These are phyloP conservation scores for Aspergillus sp. DNA, from an alignment of 2,329 filamentous ascomycete species.

Conservation along the genomic window DNA sequence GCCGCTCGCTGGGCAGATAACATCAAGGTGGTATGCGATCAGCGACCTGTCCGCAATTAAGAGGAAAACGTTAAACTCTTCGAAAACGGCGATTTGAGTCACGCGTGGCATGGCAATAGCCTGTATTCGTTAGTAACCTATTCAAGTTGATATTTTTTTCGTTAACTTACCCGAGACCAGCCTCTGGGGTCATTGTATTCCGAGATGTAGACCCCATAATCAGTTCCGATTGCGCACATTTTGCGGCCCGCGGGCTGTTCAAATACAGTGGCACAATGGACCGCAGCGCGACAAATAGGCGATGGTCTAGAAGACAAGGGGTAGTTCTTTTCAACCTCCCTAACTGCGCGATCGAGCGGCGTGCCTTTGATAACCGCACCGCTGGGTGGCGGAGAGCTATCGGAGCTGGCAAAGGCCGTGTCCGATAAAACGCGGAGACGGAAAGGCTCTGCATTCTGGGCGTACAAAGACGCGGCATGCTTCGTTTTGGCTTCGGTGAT, in stretches of 20 bases:
- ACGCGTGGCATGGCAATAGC: constrained; percentile 74
- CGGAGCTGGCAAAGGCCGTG: constrained; percentile 66
- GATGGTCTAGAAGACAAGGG: constrained; percentile 60
- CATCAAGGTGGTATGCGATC: constrained; percentile 90
- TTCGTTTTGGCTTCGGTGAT: constrained; percentile 94
- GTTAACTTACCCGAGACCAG: constrained; percentile 73
- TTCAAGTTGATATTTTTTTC: not conserved
- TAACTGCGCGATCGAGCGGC: constrained; percentile 84
- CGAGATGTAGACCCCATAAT: constrained; percentile 88
- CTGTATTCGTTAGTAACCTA: constrained; percentile 43
- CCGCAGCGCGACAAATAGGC: constrained; percentile 78
- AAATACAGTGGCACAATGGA: constrained; percentile 94
- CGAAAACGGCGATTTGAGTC: constrained; percentile 89
- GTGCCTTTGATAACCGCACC: constrained; percentile 84
- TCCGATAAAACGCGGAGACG: constrained; percentile 88
- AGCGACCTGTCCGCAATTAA: constrained; percentile 88
- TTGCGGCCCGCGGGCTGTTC: constrained; percentile 74
- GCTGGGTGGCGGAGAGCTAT: constrained; percentile 56
- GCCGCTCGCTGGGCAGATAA: constrained; percentile 62
- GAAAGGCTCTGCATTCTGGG: constrained; percentile 96
- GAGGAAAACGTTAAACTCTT: constrained; percentile 91
- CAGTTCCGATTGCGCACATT: constrained; percentile 91
- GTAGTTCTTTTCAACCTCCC: constrained; percentile 79
- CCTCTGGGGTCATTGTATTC: constrained; percentile 86
- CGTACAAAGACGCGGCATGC: constrained; percentile 82